phyloP scores from a whole-genome alignment of 2,329 filamentous ascomycete species.

The Ophiosphaerella narmari region DNA sequence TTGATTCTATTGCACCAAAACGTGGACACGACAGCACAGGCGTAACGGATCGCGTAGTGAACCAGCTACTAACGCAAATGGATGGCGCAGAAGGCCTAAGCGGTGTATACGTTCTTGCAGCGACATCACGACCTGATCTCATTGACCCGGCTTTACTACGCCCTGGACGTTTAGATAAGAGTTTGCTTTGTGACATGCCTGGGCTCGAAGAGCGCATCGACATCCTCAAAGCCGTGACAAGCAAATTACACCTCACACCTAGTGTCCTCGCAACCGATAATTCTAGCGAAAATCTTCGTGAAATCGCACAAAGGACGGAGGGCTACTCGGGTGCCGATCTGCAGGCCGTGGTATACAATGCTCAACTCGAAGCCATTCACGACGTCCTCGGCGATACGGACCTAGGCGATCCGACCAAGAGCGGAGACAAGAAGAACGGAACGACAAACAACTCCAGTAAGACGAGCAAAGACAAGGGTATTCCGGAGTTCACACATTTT shows the following conservation, averaged over 20 bases:
- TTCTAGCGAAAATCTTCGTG: constrained; percentile 56
- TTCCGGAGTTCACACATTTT: constrained; percentile 65
- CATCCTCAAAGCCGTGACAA: constrained; percentile 82
- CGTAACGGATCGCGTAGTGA: constrained; percentile 98
- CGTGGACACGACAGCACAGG: constrained; percentile 95
- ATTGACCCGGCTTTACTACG: constrained; percentile 93
- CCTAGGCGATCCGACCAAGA: constrained; percentile 33
- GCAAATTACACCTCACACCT: constrained; percentile 74
- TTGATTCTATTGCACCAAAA: constrained; percentile 96
- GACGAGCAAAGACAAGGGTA: constrained; percentile 26
- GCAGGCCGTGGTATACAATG: constrained; percentile 93
- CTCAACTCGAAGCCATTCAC: constrained; percentile 95
- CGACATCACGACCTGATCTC: constrained; percentile 88
- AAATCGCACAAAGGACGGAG: constrained; percentile 78
- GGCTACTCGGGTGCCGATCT: constrained; percentile 94
- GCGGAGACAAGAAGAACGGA: constrained; percentile 37
- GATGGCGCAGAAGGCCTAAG: constrained; percentile 94
- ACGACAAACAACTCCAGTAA: constrained; percentile 14
- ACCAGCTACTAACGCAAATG: constrained; percentile 98
- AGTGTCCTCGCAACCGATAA: constrained; percentile 59
- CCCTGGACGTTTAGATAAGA: constrained; percentile 92
- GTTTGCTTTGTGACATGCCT: constrained; percentile 88
- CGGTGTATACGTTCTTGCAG: constrained; percentile 94
- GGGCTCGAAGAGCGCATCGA: constrained; percentile 79
- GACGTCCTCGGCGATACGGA: constrained; percentile 74